Base-by-base conservation (phyloP, 306 rosid species). In the Rosa persica region DNA sequence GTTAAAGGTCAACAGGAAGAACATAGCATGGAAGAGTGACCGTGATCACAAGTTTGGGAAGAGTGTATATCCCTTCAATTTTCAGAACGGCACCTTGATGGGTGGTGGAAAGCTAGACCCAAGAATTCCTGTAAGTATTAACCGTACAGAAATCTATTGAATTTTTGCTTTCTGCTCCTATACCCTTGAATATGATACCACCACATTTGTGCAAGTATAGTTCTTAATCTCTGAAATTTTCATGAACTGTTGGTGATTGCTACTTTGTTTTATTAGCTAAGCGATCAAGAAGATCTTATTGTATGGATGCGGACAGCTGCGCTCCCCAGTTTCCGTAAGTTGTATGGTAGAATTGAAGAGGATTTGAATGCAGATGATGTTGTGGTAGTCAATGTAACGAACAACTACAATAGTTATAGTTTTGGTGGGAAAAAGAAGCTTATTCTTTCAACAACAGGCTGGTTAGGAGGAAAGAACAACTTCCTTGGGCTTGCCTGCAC, bases 261-360 rank as follows among this genome's bases (percentile, higher is more conserved):
- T 81, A 42, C 13, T 77, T 67, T 39, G 42, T 65, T 82, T 67
- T 73, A 70, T 79, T 83, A 92, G 98, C 91, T 95, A 22, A 87
- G 97, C 72, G 91, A 95, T 80, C 98, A 95, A 85, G 98, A 95
- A 88, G 98, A 95, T 87, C 95, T 95, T 76, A 83, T 95, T 34
- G 98, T 95, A 67, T 92, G 98, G 98, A 95, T 95, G 98, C 92
- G 98, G 55, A 92, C 98, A 43, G 97, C 98, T 76, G 98, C 98
- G 13, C 98, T 95, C 34, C 97, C 98, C 69, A 88, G 86, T 86
- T 95, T 95, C 88, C 80, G 97, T 66, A 95, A 95, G 88, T 82
- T 95, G 87, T 92, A 92, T 12, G 98, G 98, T 76, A 91, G 86
- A 92, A 92, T 95, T 58, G 98, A 92, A 82, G 93, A 89, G 85